These are phyloP conservation scores for Piper longum DNA, from an alignment of 164 flowering plant species.

Conservation along the genomic window DNA sequence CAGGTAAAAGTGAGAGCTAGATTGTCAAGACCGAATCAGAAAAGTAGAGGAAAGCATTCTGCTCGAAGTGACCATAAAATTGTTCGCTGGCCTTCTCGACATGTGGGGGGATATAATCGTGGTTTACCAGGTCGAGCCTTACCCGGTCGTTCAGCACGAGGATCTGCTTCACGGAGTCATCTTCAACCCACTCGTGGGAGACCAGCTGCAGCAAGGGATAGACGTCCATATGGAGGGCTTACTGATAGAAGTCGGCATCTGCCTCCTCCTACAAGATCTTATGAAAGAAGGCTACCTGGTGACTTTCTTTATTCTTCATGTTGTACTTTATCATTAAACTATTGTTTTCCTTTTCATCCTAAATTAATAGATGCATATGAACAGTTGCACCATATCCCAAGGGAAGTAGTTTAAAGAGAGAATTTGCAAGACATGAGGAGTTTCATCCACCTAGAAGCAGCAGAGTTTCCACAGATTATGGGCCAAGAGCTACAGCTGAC, in stretches of 20 bases:
- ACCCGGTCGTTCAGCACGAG: slow-evolving; percentile 33
- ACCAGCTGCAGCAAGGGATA: slow-evolving; percentile 41
- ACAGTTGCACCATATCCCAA: slow-evolving; percentile 72
- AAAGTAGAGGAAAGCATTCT: slow-evolving; percentile 54
- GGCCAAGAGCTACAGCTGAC: slow-evolving; percentile 45
- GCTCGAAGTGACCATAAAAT: slow-evolving; percentile 34
- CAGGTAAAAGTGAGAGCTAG: slow-evolving; percentile 94
- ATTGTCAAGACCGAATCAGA: slow-evolving; percentile 81
- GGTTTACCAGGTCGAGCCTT: slow-evolving; percentile 29
- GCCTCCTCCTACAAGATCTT: slow-evolving; percentile 45
- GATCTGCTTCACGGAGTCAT: slow-evolving; percentile 28
- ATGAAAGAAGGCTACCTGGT: slow-evolving; percentile 78
- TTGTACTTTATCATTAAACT: too few species aligned
- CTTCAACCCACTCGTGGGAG: slow-evolving; percentile 36
- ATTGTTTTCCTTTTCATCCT: too few species aligned
- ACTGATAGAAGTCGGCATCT: slow-evolving; percentile 58
- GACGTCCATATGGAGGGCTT: slow-evolving; percentile 43
- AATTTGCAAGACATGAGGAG: slow-evolving; percentile 58
- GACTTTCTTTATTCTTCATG: not conserved
- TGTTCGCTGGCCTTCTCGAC: slow-evolving; percentile 27
- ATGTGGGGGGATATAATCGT: slow-evolving; percentile 44
- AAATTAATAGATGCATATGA: not conserved
- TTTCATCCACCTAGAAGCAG: slow-evolving; percentile 47
- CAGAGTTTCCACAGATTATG: slow-evolving; percentile 54
- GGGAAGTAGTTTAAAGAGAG: slow-evolving; percentile 57